A percentile compares a stretch with the other conserved stretches of the same genome.
Evolutionary conservation across 75 land plant genomes (phyloP).

Genomic region (Adiantum capillusveneris): DNA sequence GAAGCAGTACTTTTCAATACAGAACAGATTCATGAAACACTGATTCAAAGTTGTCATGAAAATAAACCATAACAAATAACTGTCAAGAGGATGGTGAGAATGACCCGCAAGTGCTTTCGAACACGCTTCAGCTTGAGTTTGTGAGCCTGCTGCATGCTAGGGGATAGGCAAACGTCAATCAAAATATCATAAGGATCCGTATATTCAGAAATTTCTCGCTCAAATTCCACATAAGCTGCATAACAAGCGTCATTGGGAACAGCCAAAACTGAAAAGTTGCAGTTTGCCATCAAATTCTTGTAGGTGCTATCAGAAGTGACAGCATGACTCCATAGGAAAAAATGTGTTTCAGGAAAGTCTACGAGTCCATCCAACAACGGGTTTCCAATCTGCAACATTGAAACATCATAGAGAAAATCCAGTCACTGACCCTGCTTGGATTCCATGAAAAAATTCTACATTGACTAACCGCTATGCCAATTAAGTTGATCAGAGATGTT

Average conservation of each 20-base stretch:
- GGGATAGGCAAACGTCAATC: constrained; percentile 14
- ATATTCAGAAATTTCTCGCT: constrained; percentile 1
- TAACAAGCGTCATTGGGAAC: not conserved
- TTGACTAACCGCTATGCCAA: constrained; percentile 74
- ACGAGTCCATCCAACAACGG: constrained; percentile 66
- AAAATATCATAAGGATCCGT: constrained; percentile 10
- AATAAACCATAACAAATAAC: no score
- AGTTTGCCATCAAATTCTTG: constrained; percentile 38
- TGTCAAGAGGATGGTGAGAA: no score
- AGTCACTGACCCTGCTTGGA: no score
- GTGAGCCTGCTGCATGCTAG: constrained; percentile 5
- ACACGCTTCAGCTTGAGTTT: constrained; percentile 1
- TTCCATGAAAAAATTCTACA: not conserved
- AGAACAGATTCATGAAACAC: no score
- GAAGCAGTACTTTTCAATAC: no score
- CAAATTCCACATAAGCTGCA: not conserved
- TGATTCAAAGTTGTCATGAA: no score
- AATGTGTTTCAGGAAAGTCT: constrained; percentile 71
- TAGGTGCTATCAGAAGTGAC: constrained; percentile 71
- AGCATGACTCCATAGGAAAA: constrained; percentile 82
- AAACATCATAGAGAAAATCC: not conserved
- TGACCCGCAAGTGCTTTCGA: not conserved
- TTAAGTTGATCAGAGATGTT: constrained; percentile 44
- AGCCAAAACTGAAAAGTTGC: constrained; percentile 41
- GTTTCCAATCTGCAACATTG: constrained; percentile 50